These are phyloP conservation scores for Dalechampia spathulata DNA, from an alignment of 441 rosid genomes.

Conservation along the genomic window DNA sequence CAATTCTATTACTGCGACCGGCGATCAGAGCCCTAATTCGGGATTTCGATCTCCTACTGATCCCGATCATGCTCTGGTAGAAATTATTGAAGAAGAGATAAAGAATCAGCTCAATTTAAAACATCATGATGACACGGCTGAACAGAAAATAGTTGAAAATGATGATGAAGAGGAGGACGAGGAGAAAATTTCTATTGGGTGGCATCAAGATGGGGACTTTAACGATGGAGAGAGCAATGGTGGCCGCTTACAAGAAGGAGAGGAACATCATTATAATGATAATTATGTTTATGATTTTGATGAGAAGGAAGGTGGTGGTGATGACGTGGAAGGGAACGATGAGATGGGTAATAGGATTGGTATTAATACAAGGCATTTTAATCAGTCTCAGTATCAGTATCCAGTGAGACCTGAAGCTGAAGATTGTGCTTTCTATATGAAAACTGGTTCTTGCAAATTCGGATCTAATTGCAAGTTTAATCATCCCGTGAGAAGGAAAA, in stretches of 20 bases:
- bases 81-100: constrained; percentile 11
- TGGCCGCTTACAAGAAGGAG: constrained; percentile 1
- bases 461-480: constrained; percentile 82
- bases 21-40: not conserved
- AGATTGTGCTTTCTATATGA: constrained; percentile 76
- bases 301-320: no score
- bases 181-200: constrained; percentile 13
- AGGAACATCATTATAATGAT: no score
- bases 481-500: constrained; percentile 56
- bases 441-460: constrained; percentile 66
- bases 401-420: constrained; percentile 77
- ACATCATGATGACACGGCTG: constrained; percentile 3
- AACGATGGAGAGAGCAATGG: constrained; percentile 7
- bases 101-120: constrained; percentile 11
- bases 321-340: constrained; percentile 16
- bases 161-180: constrained; percentile 15
- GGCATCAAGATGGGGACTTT: constrained; percentile 11
- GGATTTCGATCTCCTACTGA: no score
- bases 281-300: constrained; percentile 6
- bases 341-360: constrained; percentile 15
- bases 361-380: constrained; percentile 14
- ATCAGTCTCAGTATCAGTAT: constrained; percentile 19
- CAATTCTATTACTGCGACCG: constrained; percentile 4
- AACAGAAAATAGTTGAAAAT: no score
- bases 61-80: constrained; percentile 15